phyloP scores from a whole-genome alignment of 2,329 filamentous ascomycete species.

The Lecanicillium sp. region DNA sequence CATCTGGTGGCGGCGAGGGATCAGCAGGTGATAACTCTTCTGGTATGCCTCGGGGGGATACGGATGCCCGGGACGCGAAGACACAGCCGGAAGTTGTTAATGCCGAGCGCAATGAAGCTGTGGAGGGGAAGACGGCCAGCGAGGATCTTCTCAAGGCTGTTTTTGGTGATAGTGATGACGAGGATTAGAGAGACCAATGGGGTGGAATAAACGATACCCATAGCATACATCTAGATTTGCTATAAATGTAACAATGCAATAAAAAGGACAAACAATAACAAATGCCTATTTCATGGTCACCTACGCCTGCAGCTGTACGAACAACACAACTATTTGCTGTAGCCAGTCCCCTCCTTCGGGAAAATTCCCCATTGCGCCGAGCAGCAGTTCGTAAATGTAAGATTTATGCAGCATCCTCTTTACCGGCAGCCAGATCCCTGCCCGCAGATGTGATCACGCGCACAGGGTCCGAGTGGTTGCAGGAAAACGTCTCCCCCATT shows the following conservation, averaged over 20 bases:
- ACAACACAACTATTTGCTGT: too few relatives aligned
- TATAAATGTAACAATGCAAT: background rate
- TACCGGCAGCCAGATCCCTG: too few relatives aligned
- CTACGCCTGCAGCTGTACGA: too few relatives aligned
- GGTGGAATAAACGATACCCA: background rate
- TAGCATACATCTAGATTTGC: background rate
- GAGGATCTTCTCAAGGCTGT: slow-evolving; percentile 86
- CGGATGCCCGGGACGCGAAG: slow-evolving; percentile 7
- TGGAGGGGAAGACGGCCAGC: slow-evolving; percentile 66
- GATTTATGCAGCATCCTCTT: too few relatives aligned
- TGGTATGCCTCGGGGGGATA: slow-evolving; percentile 11
- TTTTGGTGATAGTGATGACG: slow-evolving; percentile 80
- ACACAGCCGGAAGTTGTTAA: slow-evolving; percentile 43
- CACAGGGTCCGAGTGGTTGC: too few relatives aligned
- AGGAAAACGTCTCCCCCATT: too few relatives aligned
- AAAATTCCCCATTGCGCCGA: too few relatives aligned
- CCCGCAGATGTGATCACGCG: too few relatives aligned
- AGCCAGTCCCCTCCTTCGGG: too few relatives aligned
- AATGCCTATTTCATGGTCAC: too few relatives aligned
- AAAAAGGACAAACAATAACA: too few relatives aligned
- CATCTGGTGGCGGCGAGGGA: slow-evolving; percentile 6
- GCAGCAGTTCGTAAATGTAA: too few relatives aligned
- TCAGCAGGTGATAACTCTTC: slow-evolving; percentile 10
- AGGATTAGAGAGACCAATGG: slow-evolving; percentile 22
- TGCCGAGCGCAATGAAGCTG: slow-evolving; percentile 56